A percentile compares a stretch with the other conserved stretches of the same genome.
Conservation (phyloP, 495 filamentous ascomycete genomes). For the Penicillium antarcticum region DNA sequence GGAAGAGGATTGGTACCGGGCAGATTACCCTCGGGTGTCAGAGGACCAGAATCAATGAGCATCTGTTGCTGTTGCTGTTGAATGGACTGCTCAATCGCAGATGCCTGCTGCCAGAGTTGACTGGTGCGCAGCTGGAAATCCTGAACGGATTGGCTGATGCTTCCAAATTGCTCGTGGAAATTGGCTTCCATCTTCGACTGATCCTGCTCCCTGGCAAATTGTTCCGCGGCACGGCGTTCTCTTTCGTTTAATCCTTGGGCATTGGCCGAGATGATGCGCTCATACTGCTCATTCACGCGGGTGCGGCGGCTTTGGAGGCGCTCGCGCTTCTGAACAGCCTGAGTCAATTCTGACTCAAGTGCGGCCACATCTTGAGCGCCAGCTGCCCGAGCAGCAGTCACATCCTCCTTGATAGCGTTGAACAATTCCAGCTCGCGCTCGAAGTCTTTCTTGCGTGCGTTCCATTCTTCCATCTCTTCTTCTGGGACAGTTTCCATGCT, state of each 20-base stretch:
- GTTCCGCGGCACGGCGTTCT: slow-evolving; percentile 67
- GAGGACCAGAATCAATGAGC: slow-evolving; percentile 42
- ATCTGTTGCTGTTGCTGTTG: slow-evolving; percentile 44
- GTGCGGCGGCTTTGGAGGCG: slow-evolving; percentile 70
- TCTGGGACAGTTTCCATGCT: slow-evolving; percentile 65
- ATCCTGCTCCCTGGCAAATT: slow-evolving; percentile 62
- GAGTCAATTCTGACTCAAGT: slow-evolving; percentile 63
- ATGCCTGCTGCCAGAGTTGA: slow-evolving; percentile 48
- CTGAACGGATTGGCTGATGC: slow-evolving; percentile 43
- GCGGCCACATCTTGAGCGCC: slow-evolving; percentile 61
- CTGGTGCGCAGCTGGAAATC: slow-evolving; percentile 45
- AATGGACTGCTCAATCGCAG: slow-evolving; percentile 44
- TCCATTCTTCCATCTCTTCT: slow-evolving; percentile 59
- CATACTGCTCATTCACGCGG: slow-evolving; percentile 75
- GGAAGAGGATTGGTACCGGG: slow-evolving; percentile 44
- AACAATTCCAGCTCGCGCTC: slow-evolving; percentile 61
- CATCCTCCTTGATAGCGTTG: slow-evolving; percentile 54
- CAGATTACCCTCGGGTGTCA: slow-evolving; percentile 49
- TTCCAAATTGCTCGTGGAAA: slow-evolving; percentile 44
- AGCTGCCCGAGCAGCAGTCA: slow-evolving; percentile 59
- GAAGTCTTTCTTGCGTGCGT: slow-evolving; percentile 57
- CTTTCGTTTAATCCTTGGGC: slow-evolving; percentile 70
- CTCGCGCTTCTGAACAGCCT: slow-evolving; percentile 71
- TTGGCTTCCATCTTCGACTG: slow-evolving; percentile 53
- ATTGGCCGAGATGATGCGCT: slow-evolving; percentile 73